These are phyloP conservation scores for Dactylonectria estremocensis DNA, from an alignment of 2,329 filamentous ascomycete genomes.

Conservation along the genomic window DNA sequence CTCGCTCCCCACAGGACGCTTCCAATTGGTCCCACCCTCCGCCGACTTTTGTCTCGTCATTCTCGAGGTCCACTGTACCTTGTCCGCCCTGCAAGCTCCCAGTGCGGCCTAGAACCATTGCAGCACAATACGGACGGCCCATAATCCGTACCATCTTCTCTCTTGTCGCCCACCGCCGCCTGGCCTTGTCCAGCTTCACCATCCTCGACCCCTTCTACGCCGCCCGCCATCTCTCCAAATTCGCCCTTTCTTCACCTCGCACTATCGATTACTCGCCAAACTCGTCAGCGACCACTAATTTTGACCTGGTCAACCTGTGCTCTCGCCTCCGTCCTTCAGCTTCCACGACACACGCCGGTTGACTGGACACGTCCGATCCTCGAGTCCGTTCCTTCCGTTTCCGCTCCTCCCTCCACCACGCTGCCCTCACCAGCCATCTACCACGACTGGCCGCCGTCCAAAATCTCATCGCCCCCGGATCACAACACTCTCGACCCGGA, in stretches of 20 bases:
- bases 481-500: constrained; percentile 8
- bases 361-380: constrained; percentile 37
- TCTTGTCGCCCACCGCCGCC: constrained; percentile 34
- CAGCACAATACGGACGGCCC: constrained; percentile 17
- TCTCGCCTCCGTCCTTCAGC: constrained; percentile 10
- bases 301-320: background rate
- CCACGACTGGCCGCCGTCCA: constrained; percentile 33
- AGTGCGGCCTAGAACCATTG: constrained; percentile 25
- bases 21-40: constrained; percentile 43
- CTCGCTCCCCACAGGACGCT: constrained; percentile 41
- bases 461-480: constrained; percentile 18
- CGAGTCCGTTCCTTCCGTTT: constrained; percentile 37
- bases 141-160: constrained; percentile 21
- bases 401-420: constrained; percentile 36
- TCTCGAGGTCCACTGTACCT: constrained; percentile 38
- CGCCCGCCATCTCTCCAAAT: constrained; percentile 9
- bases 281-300: constrained; percentile 5
- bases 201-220: constrained; percentile 28
- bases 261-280: constrained; percentile 1
- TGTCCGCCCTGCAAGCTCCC: background rate
- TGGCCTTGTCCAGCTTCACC: constrained; percentile 28
- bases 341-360: constrained; percentile 18
- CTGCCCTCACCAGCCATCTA: constrained; percentile 38
- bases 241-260: constrained; percentile 3
- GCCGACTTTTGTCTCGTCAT: constrained; percentile 49